A percentile compares a stretch with the other conserved stretches of the same genome.
Conservation (phyloP, 176 grass and related monocot genomes). For the Lolium rigidum region DNA sequence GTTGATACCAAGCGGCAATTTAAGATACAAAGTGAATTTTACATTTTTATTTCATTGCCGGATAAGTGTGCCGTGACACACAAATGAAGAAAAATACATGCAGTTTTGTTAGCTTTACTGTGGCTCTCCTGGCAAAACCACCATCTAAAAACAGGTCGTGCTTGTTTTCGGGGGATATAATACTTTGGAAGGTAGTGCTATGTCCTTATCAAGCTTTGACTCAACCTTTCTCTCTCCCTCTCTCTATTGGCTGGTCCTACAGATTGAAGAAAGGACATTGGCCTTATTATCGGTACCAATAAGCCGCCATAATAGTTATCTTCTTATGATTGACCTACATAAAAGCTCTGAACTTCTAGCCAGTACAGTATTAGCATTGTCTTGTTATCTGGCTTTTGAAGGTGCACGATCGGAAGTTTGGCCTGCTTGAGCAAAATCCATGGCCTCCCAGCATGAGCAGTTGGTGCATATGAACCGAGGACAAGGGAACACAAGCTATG, state of each 20-base stretch:
- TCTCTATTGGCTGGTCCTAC: background rate
- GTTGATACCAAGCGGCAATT: background rate
- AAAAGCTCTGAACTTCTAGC: background rate
- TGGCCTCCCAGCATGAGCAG: constrained; percentile 29
- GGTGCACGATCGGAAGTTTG: background rate
- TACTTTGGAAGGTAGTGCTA: background rate
- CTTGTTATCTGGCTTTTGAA: background rate
- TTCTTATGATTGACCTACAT: background rate
- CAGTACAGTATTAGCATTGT: background rate
- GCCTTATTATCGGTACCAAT: constrained; percentile 23
- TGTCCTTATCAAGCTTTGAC: constrained; percentile 14
- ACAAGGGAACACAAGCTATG: constrained; percentile 37
- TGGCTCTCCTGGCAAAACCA: background rate
- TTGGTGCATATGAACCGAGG: constrained; percentile 27
- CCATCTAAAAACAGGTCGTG: background rate
- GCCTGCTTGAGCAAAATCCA: constrained; percentile 12
- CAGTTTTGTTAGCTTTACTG: background rate
- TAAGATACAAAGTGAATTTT: background rate
- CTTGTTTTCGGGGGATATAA: background rate
- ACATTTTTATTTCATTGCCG: background rate
- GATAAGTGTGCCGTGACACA: background rate
- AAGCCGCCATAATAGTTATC: constrained; percentile 14
- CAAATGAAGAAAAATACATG: background rate
- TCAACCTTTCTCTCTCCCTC: background rate
- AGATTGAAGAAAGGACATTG: background rate